Base-by-base conservation (phyloP, 345 rosid genomes). In the Syzygium grande region DNA sequence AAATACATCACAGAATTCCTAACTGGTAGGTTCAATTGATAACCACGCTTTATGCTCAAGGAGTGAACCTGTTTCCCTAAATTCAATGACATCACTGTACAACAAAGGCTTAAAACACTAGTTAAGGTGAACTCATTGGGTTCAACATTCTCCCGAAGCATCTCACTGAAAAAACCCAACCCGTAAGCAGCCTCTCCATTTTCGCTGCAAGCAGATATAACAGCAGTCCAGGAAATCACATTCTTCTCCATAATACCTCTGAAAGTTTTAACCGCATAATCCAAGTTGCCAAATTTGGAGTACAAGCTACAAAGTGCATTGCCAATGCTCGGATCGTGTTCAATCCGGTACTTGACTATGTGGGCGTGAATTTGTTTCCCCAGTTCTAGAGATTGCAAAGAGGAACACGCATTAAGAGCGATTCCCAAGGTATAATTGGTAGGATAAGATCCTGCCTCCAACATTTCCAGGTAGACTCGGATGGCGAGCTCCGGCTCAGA, bases 241-340 rank as follows among this genome's bases (percentile, higher is more conserved):
- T 91, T 89, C 90, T 92, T 94, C 80, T 90, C 92, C n/a, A 23
- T 68, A 87, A 92, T 92, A 77, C 85, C 87, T 55, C 38, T 55
- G 77, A 95, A 95, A 51, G 92, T 91, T 87, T 88, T 89, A 55
- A 91, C 63, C 11, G 95, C 92, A 77, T 90, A 90, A 56, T 85
- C 89, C 91, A 93, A 90, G 84, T 77, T 84, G 77, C 91, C 91
- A 90, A 85, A 90, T 87, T 86, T 95, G 11, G 95, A 91, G 92
- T 95, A 95, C 29, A 94, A 88, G 88, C 91, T 91, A 85, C 95
- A 93, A 15, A 94, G 94, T n/a, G 96, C 89, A 91, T 93, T 93
- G 61, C 95, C 95, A 86, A 93, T 89, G 78, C 95, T 93, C 1
- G 94, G 38, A 52, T 92, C 92, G 21, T 87, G 87, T 27, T 91